These are phyloP conservation scores for Russula vinacea DNA, from an alignment of 768 basidiomycete genomes.

Conservation along the genomic window DNA sequence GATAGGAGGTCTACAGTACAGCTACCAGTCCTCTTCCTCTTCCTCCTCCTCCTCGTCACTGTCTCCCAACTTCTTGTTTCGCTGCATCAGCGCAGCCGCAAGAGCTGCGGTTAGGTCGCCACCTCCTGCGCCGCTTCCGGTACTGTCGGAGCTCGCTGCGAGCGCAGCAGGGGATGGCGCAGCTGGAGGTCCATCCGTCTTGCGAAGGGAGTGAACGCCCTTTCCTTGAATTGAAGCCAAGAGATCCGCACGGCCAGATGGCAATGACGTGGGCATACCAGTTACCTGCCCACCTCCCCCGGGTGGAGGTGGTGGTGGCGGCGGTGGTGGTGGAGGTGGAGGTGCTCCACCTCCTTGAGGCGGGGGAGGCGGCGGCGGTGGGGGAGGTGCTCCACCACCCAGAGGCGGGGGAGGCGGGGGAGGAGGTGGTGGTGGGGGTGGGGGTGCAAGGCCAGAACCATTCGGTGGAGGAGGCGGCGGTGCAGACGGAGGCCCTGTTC, in stretches of 20 bases:
- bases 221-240: constrained; percentile 81
- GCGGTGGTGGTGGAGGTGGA: constrained; percentile 40
- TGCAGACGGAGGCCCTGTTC: constrained; percentile 27
- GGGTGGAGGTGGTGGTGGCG: constrained; percentile 45
- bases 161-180: constrained; percentile 34
- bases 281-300: constrained; percentile 43
- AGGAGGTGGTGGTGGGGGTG: constrained; percentile 36
- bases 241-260: constrained; percentile 61
- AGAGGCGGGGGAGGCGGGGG: constrained; percentile 35
- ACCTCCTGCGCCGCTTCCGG: constrained; percentile 47
- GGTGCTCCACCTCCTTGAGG: constrained; percentile 21
- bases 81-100: constrained; percentile 74
- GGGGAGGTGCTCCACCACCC: constrained; percentile 39
- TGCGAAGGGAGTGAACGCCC: constrained; percentile 67
- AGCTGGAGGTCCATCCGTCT: constrained; percentile 42
- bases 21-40: constrained; percentile 36
- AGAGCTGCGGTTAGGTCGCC: constrained; percentile 79
- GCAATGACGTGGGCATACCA: constrained; percentile 43
- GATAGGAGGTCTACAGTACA: background rate
- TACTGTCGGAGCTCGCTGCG: constrained; percentile 38
- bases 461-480: constrained; percentile 34
- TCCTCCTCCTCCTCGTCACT: constrained; percentile 45
- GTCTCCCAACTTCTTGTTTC: constrained; percentile 86
- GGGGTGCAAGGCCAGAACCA: constrained; percentile 39
- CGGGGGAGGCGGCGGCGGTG: constrained; percentile 42